Conservation (phyloP, 1,284 basidiomycete species). For the Erythrobasidium hasegawianum region DNA sequence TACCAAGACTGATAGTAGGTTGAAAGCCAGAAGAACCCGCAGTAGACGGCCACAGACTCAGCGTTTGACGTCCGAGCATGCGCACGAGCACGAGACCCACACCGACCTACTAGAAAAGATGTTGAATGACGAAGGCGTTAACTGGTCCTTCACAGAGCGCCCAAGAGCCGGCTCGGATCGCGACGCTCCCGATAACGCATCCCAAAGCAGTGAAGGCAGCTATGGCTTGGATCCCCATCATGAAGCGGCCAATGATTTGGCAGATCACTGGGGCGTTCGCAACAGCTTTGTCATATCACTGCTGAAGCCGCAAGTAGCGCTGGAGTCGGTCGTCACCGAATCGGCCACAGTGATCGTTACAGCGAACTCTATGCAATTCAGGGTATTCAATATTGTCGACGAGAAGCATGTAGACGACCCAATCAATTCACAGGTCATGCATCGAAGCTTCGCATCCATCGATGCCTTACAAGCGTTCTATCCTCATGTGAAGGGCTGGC, state of each 20-base stretch:
- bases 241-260: constrained; percentile 46
- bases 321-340: constrained; percentile 63
- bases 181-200: neutral
- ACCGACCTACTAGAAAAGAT: constrained; percentile 46
- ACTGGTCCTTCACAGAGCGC: constrained; percentile 36
- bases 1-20: constrained; percentile 40
- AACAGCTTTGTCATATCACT: constrained; percentile 76
- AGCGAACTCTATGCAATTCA: constrained; percentile 75
- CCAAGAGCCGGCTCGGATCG: neutral
- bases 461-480: constrained; percentile 85
- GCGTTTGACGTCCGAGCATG: neutral
- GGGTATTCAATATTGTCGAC: constrained; percentile 79
- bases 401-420: constrained; percentile 73
- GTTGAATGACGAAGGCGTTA: constrained; percentile 38
- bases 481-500: constrained; percentile 52
- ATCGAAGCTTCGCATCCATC: constrained; percentile 69
- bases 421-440: constrained; percentile 79
- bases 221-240: constrained; percentile 40
- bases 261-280: constrained; percentile 51
- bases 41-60: constrained; percentile 18
- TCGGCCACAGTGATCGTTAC: constrained; percentile 72
- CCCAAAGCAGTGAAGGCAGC: neutral
- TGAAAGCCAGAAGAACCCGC: neutral
- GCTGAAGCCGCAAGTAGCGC: constrained; percentile 84
- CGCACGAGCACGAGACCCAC: neutral